Base-by-base conservation (phyloP, 2,329 filamentous ascomycete genomes). In the Westerdykella aurantiaca region DNA sequence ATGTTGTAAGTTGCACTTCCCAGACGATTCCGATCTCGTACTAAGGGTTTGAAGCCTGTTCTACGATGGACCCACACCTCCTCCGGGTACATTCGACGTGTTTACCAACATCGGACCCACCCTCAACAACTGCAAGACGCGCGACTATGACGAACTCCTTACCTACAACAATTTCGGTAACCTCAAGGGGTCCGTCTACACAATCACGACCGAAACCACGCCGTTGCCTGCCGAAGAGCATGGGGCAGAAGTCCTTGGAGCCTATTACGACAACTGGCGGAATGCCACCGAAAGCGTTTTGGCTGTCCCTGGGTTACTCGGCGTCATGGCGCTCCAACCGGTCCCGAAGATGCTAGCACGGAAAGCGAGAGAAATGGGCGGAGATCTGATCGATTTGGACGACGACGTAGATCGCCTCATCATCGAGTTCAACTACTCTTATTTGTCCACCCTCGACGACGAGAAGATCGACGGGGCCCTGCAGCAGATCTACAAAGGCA, bases 11-110 rank as follows among this genome's bases (percentile, higher is more conserved):
- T 35, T 16, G 17, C n/a, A 12, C 25, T 12, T 29, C 11, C 10
- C 25, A 9, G 25, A 29, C 25, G 10, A 29, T 29, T 29, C 25
- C 7, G 25, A 29, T 29, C 25, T 10, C 4, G 7, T 9, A 18
- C 33, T 35, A 14, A 35, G 3, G 6, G 25, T 13, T 6, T 35
- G 7, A 14, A 35, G 33, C 61, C 57, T 80, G 31, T 83, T 81
- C 66, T 83, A 83, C 58, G 77, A 84, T 58, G 81, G 77, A 1
- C 72, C 73, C 0, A 62, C 65, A 40, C 73, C 73, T 0, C 79
- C 80, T 0, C 55, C 66, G 1, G 73, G 68, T 6, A 71, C 78
- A 2, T 83, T 84, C 44, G 69, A 74, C 48, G 71, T 72, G 44
- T 83, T 83, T 60, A 71, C 73, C 2, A 63, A 64, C 35, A 69